Percentiles rank a stretch among this genome's conserved stretches.
Evolutionary conservation across 2,329 filamentous ascomycete species (phyloP).

Genomic region (Neophaeococcomyces aloes): DNA sequence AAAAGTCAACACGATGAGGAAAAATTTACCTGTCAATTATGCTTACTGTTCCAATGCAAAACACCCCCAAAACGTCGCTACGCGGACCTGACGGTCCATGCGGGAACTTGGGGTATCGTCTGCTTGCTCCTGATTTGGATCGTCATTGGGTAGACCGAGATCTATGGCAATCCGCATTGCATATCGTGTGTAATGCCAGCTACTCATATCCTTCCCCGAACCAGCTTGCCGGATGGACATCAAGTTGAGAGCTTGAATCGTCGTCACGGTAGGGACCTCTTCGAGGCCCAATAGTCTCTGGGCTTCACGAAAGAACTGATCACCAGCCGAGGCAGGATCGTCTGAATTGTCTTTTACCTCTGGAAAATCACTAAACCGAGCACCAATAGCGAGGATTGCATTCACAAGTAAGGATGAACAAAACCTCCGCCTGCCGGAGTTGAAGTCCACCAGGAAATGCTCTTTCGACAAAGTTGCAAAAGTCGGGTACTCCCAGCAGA

Average conservation of each 20-base stretch:
- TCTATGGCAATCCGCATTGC: constrained; percentile 6
- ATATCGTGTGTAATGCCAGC: constrained; percentile 6
- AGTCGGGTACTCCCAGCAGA: constrained; percentile 10
- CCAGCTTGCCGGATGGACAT: constrained; percentile 17
- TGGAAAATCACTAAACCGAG: constrained; percentile 26
- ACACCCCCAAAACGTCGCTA: constrained; percentile 8
- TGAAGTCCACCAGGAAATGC: constrained; percentile 9
- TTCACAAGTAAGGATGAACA: constrained; percentile 22
- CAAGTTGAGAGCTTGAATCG: constrained; percentile 28
- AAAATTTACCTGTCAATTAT: neutral
- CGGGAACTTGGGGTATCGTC: neutral
- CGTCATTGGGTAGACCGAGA: constrained; percentile 1
- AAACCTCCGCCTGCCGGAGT: constrained; percentile 4
- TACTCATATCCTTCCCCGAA: constrained; percentile 7
- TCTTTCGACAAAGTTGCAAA: constrained; percentile 10
- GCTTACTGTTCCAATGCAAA: constrained; percentile 9
- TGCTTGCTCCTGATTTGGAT: constrained; percentile 2
- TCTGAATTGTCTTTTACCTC: constrained; percentile 25
- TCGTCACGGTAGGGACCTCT: constrained; percentile 29
- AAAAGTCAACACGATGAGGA: neutral
- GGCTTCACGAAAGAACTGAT: constrained; percentile 17
- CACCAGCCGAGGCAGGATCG: constrained; percentile 28
- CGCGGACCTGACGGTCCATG: constrained; percentile 5
- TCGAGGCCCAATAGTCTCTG: constrained; percentile 17
- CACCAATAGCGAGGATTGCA: constrained; percentile 28